Evolutionary conservation across 78 protist genomes (phyloP).

Genomic region (Diacronema lutheri): DNA sequence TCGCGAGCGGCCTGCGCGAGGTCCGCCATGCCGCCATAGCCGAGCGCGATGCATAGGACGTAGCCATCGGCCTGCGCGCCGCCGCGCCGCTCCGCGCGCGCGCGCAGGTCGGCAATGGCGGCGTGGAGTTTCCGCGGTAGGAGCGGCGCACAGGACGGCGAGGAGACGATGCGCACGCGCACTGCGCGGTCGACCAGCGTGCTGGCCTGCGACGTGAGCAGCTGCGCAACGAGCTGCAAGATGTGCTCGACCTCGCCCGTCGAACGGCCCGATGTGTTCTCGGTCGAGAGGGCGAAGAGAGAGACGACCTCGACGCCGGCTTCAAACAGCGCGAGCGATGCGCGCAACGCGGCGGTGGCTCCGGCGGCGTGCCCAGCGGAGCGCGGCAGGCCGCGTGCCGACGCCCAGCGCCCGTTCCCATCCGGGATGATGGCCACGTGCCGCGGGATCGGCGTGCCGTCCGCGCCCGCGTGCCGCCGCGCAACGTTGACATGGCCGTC

Average conservation of each 20-base stretch:
- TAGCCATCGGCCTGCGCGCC: too few relatives aligned
- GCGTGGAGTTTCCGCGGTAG: not conserved
- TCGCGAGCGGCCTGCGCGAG: not conserved
- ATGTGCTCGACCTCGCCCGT: not conserved
- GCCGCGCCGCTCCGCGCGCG: not conserved
- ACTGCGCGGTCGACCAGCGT: not conserved
- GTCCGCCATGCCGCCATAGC: not conserved
- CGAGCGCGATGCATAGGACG: not conserved
- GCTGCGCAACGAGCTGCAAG: not conserved
- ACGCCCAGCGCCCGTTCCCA: slow-evolving; percentile 42
- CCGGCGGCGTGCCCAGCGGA: slow-evolving; percentile 15
- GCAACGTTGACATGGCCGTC: too few relatives aligned
- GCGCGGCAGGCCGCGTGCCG: slow-evolving; percentile 14
- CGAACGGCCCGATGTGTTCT: not conserved
- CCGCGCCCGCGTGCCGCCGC: too few relatives aligned
- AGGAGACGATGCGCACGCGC: not conserved
- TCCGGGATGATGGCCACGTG: slow-evolving; percentile 33
- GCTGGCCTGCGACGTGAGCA: not conserved
- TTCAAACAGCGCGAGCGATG: not conserved
- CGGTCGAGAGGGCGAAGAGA: not conserved
- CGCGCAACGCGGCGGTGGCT: not conserved
- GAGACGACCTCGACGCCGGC: not conserved
- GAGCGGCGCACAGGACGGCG: too few relatives aligned
- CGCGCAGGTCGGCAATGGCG: not conserved
- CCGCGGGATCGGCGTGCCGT: not conserved